Base-by-base conservation (phyloP, 441 rosid genomes). In the Euphorbia schlechtendalii region DNA sequence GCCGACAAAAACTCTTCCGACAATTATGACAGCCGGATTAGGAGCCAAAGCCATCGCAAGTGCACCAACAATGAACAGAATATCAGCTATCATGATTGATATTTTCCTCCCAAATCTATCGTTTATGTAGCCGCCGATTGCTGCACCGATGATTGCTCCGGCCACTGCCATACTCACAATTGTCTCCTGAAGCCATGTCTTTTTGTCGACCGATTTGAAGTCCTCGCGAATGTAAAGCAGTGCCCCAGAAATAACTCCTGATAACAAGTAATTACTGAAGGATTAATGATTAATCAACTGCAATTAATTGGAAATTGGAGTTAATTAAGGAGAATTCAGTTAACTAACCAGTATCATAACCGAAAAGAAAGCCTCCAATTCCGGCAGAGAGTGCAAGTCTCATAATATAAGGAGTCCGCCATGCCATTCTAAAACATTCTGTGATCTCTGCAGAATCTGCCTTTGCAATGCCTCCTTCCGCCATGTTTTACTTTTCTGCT, bases 61-160 rank as follows among this genome's bases (percentile, higher is more conserved):
- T 0, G 95, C 88, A 0, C 97, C 99, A 0, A 77, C 0, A 5
- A 90, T 67, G 74, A 93, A 93, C 2, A 90, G 61, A 15, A 80
- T 63, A 62, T 93, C 99, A 0, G 99, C 92, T 3, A 74, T 30
- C 0, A 93, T 32, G 28, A 87, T 86, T 0, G 97, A 69, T n/a
- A 20, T 68, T 63, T 77, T 93, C 67, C 99, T 70, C 2, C 96
- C 95, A 17, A 71, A 86, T 13, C 78, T 81, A 27, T 90, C 99
- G 56, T 86, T 93, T 18, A 86, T 68, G 82, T 88, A 88, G 53
- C 95, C 96, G 2, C 96, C 97, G 3, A 81, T 0, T 0, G 87
- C 96, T 8, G 99, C 97, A 4, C 99, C 99, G 27, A 93, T 7
- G 14, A 93, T 93, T 14, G 99, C 96, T 18, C 96, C 96, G 0